A percentile compares a stretch with the other conserved stretches of the same genome.
phyloP scores from a whole-genome alignment of 179 eudicot species.

The Carnegiea gigantea region DNA sequence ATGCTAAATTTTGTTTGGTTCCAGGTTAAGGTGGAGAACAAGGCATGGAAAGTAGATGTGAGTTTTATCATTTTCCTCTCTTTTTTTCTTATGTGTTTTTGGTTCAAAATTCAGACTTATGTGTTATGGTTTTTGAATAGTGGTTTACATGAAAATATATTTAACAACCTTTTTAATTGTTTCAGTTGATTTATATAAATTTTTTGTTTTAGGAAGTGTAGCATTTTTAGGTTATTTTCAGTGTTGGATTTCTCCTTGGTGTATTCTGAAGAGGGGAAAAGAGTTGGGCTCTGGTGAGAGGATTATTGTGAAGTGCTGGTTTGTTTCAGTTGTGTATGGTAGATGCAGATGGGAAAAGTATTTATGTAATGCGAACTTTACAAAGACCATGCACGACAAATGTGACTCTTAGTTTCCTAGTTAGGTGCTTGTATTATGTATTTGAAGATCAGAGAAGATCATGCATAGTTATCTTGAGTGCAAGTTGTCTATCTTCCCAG shows the following conservation, averaged over 20 bases:
- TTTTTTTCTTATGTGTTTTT: not conserved
- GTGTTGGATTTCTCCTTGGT: not conserved
- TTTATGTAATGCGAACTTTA: not conserved
- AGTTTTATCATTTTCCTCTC: slow-evolving; percentile 30
- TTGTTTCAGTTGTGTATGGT: not conserved
- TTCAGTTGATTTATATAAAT: not conserved
- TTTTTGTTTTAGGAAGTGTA: not conserved
- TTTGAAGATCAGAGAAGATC: not conserved
- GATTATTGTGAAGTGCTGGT: not conserved
- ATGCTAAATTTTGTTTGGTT: slow-evolving; percentile 23
- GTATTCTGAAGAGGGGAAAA: not conserved
- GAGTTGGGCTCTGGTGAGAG: not conserved
- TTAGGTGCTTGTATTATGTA: not conserved
- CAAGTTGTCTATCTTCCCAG: not conserved
- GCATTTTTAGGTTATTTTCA: not conserved
- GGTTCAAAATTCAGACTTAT: not conserved
- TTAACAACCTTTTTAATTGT: not conserved
- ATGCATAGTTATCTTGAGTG: not conserved
- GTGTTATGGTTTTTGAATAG: not conserved
- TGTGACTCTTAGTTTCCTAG: not conserved
- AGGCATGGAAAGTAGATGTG: slow-evolving; percentile 91
- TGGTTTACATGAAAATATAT: not conserved
- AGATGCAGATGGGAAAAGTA: not conserved
- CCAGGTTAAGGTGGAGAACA: slow-evolving; percentile 93
- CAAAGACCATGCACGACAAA: too few species aligned